Conservation (phyloP, 495 filamentous ascomycete genomes). For the Trypethelium eluteriae region DNA sequence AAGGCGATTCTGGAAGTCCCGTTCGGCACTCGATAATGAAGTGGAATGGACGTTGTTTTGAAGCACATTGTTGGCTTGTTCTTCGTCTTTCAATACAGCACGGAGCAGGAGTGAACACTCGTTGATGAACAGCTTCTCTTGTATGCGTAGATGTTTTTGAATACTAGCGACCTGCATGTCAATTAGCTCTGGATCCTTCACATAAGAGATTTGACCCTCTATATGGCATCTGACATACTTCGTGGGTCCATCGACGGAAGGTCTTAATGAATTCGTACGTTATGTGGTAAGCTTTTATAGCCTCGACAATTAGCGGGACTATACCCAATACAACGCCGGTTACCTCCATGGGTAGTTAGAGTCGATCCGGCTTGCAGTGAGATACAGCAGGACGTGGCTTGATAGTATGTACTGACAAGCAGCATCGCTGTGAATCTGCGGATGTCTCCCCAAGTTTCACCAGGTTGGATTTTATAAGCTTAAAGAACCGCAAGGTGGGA, state of each 20-base stretch:
- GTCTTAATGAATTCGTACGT: neutral
- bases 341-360: neutral
- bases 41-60: neutral
- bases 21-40: neutral
- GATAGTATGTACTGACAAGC: no score
- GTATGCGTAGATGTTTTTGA: neutral
- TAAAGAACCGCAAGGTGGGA: no score
- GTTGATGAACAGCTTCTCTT: neutral
- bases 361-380: neutral
- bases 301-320: neutral
- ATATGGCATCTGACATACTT: neutral
- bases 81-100: neutral
- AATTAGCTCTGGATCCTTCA: neutral
- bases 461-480: no score
- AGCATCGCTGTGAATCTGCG: no score
- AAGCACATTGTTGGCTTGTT: neutral
- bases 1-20: neutral
- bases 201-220: neutral
- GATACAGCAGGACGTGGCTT: neutral
- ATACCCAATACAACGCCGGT: neutral
- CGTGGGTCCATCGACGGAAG: neutral
- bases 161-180: neutral
- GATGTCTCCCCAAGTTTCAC: no score
- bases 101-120: neutral
- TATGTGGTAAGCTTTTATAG: neutral